These are phyloP conservation scores for Coniochaeta hoffmannii DNA, from an alignment of 2,329 filamentous ascomycete species.

Conservation along the genomic window DNA sequence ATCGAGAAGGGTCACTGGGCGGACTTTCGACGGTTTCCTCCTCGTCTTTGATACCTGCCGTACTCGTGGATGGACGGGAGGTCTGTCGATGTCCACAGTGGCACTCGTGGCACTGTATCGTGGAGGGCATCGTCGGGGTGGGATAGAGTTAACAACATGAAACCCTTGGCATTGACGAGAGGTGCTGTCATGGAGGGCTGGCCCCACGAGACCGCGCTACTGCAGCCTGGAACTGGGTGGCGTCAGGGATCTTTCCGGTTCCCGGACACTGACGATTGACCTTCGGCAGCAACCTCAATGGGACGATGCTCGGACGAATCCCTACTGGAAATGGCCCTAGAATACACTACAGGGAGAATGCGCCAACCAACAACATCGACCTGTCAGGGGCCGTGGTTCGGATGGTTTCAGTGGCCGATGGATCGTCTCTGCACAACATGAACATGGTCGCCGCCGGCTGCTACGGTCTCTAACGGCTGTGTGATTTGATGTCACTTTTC, in stretches of 20 bases:
- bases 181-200: neutral
- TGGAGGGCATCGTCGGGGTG: neutral
- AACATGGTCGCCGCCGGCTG: neutral
- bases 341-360: neutral
- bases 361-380: neutral
- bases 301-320: neutral
- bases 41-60: neutral
- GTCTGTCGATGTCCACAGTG: neutral
- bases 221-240: slow-evolving; percentile 2
- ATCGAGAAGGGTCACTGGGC: neutral
- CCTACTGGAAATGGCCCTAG: neutral
- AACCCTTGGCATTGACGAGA: slow-evolving; percentile 2
- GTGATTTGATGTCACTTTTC: neutral
- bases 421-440: neutral
- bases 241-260: neutral
- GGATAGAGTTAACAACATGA: neutral
- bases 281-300: neutral
- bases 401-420: neutral
- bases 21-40: neutral
- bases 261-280: neutral
- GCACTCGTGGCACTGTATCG: neutral
- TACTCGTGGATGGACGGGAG: neutral
- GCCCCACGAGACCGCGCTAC: slow-evolving; percentile 2
- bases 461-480: neutral
- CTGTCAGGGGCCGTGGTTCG: neutral